Conservation (phyloP, 108 stramenopile genomes). For the Discostella stelligeroides region DNA sequence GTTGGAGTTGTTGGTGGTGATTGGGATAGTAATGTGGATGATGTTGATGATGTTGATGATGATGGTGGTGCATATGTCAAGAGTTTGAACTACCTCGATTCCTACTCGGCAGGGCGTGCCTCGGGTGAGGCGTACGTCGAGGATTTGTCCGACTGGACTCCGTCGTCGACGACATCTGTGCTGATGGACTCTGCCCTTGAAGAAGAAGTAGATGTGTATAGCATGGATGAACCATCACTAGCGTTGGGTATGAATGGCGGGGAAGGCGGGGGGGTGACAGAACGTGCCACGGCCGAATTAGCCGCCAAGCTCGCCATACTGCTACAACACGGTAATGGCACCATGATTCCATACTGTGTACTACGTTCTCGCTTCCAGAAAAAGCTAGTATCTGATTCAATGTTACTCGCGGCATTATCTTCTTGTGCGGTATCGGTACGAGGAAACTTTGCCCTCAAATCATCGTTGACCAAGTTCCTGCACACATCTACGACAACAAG, state of each 20-base stretch:
- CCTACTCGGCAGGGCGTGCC: slow-evolving; percentile 16
- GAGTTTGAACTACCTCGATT: slow-evolving; percentile 70
- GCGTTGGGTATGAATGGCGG: slow-evolving; percentile 6
- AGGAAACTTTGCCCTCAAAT: slow-evolving; percentile 82
- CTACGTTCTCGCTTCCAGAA: slow-evolving; percentile 59
- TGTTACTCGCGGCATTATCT: slow-evolving; percentile 61
- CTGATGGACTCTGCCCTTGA: neutral
- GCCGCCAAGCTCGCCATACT: slow-evolving; percentile 59
- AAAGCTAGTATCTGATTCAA: slow-evolving; percentile 44
- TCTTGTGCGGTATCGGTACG: slow-evolving; percentile 79
- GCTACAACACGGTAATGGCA: slow-evolving; percentile 61
- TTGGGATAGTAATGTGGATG: too few species aligned
- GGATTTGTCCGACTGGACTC: slow-evolving; percentile 20
- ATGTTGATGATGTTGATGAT: too few species aligned
- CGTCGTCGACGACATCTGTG: neutral
- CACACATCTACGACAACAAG: too few species aligned
- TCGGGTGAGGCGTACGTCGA: slow-evolving; percentile 7
- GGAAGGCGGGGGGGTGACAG: too few species aligned
- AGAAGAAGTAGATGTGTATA: slow-evolving; percentile 8
- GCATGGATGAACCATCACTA: slow-evolving; percentile 4
- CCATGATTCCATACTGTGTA: slow-evolving; percentile 74
- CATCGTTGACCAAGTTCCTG: slow-evolving; percentile 51
- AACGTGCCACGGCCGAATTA: slow-evolving; percentile 51
- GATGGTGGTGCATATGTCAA: slow-evolving; percentile 40
- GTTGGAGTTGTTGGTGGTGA: neutral